Evolutionary conservation across 2,329 filamentous ascomycete species (phyloP), one percentile per base, ranked within the genome.

Genomic region (Aureobasidium subglaciale): DNA sequence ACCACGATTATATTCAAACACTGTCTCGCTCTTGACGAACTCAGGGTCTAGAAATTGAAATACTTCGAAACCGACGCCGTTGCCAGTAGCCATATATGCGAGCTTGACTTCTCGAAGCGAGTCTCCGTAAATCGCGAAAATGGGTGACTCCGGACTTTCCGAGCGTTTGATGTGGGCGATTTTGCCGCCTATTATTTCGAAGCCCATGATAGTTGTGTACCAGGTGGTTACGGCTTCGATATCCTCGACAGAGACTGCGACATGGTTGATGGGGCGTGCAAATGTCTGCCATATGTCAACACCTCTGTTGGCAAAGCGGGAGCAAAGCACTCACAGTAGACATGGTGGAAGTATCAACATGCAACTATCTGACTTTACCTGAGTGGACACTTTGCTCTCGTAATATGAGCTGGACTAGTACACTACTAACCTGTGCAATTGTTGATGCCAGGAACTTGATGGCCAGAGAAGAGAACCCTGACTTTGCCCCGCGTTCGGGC

Each of bases 1-100:
- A n/a, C 60, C 60, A 18, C 62, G 59, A 15, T 60, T 61, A 56
- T 66, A 69, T 16, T 63, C 60, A 50, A 63, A 64, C 9, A 55
- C 58, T 55, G 34, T 53, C 27, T 43, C 46, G 55, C 49, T 48
- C 18, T 37, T 43, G 15, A 43, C 52, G 18, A 46, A 54, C 50
- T 32, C 55, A 20, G 59, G 67, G 58, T 67, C 63, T 22, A 67
- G 56, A 58, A 69, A 70, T 50, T 70, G 60, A 55, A 70, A 70
- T 7, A 70, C 40, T 59, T 70, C 68, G 52, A 68, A 64, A 11
- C 67, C 68, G 20, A 70, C 63, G 35, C 63, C 63, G 55, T 68
- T 70, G 11, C 68, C 64, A 13, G 67, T 61, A 13, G 61, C 54
- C 55, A 71, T 58, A 52, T 60, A 71, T 2, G 64, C 68, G 45